phyloP scores from a whole-genome alignment of 2,329 filamentous ascomycete genomes.

The Fusarium hainanense region DNA sequence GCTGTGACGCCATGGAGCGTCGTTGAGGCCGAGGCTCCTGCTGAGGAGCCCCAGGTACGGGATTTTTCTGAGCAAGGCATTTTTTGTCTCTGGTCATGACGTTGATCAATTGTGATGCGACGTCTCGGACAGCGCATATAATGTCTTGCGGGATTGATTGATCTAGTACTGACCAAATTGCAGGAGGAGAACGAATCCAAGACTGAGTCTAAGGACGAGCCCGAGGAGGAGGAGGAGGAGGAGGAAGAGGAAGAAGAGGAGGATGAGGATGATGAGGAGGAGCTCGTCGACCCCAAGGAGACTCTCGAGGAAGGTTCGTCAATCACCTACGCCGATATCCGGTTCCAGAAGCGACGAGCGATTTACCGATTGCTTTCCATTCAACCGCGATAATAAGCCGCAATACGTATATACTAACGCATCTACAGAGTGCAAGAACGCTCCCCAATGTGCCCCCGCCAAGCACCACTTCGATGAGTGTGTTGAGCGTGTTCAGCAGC shows the following conservation, averaged over 20 bases:
- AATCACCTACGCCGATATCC: background rate
- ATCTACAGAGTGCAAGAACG: constrained; percentile 84
- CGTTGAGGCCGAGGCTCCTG: constrained; percentile 74
- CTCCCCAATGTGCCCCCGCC: constrained; percentile 81
- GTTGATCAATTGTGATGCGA: constrained; percentile 30
- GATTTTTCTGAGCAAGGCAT: constrained; percentile 34
- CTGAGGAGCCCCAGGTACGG: constrained; percentile 70
- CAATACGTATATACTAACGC: constrained; percentile 36
- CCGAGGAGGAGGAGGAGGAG: constrained; percentile 53
- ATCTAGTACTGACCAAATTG: constrained; percentile 30
- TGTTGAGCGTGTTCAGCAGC: constrained; percentile 82
- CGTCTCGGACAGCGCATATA: background rate
- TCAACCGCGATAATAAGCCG: constrained; percentile 12
- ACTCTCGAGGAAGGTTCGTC: constrained; percentile 89
- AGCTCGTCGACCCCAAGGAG: constrained; percentile 89
- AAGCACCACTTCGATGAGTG: constrained; percentile 99
- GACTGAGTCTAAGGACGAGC: constrained; percentile 54
- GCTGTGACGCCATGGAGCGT: constrained; percentile 73
- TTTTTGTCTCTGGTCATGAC: constrained; percentile 23
- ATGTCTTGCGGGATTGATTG: background rate
- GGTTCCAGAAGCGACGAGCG: constrained; percentile 26
- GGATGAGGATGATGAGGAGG: constrained; percentile 81
- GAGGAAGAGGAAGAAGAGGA: constrained; percentile 63
- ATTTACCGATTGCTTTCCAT: constrained; percentile 32
- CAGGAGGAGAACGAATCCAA: constrained; percentile 62